Conservation (phyloP, 257 asterid genomes). For the Solanum lycopersicoides region DNA sequence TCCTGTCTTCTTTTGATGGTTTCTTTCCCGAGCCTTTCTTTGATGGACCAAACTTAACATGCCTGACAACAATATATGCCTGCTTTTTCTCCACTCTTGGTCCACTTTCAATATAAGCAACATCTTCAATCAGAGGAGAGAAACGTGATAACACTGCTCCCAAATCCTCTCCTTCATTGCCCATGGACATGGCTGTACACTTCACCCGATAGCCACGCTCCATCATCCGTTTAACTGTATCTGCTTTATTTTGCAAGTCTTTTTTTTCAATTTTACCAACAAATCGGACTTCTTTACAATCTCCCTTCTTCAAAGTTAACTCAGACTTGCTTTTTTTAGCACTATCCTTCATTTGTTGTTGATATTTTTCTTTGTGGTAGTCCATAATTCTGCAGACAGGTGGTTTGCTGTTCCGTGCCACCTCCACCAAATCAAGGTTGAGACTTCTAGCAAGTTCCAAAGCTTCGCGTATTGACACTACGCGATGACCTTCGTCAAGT, state of each 20-base stretch:
- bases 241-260: constrained; percentile 79
- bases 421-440: constrained; percentile 84
- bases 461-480: constrained; percentile 47
- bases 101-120: constrained; percentile 45
- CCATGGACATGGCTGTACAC: constrained; percentile 50
- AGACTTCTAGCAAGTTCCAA: constrained; percentile 42
- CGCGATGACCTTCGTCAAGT: constrained; percentile 51
- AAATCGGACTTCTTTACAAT: constrained; percentile 64
- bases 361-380: constrained; percentile 48
- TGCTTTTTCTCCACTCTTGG: constrained; percentile 50
- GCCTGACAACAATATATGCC: constrained; percentile 62
- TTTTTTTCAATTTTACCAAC: constrained; percentile 51
- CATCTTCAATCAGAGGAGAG: constrained; percentile 59
- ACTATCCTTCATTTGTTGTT: constrained; percentile 49
- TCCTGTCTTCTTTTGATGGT: constrained; percentile 12
- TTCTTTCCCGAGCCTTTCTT: constrained; percentile 54
- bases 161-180: constrained; percentile 24
- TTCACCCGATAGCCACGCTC: constrained; percentile 78
- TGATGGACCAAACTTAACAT: constrained; percentile 57
- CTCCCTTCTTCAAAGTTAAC: constrained; percentile 37
- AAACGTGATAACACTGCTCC: constrained; percentile 49
- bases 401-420: constrained; percentile 41
- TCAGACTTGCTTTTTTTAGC: constrained; percentile 26
- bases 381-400: constrained; percentile 86
- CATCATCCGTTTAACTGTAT: constrained; percentile 62